Conservation (phyloP, 768 basidiomycete genomes). For the Tylopilus balloui region DNA sequence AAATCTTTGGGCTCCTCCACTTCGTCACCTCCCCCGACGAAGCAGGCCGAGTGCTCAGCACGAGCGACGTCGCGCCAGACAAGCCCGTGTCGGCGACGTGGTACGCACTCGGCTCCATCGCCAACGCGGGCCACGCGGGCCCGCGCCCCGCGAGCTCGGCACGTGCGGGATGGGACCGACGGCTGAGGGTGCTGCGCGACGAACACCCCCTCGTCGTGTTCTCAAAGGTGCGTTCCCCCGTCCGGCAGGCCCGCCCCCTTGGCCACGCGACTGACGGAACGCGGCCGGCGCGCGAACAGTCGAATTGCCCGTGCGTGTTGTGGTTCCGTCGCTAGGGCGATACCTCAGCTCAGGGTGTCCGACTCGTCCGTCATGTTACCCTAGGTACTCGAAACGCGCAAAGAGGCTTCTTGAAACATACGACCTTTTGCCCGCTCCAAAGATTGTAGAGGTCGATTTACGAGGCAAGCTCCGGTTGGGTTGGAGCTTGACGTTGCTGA, state of each 20-base stretch:
- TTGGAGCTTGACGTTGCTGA: background rate
- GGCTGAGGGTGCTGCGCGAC: constrained; percentile 40
- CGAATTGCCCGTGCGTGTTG: constrained; percentile 69
- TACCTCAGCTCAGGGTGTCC: background rate
- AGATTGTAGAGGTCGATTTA: constrained; percentile 70
- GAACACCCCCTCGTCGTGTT: constrained; percentile 70
- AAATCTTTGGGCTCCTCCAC: constrained; percentile 70
- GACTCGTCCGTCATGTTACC: background rate
- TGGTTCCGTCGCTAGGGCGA: constrained; percentile 23
- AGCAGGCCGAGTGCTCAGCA: constrained; percentile 11
- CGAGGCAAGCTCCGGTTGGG: constrained; percentile 43
- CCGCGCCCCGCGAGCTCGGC: constrained; percentile 20
- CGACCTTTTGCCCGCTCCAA: constrained; percentile 58
- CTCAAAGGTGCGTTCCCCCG: constrained; percentile 58
- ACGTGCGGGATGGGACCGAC: constrained; percentile 37
- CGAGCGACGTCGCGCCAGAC: constrained; percentile 39
- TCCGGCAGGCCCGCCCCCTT: background rate
- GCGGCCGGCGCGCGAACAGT: constrained; percentile 24
- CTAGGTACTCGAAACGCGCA: constrained; percentile 29
- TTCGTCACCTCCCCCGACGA: constrained; percentile 47
- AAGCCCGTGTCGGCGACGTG: constrained; percentile 46
- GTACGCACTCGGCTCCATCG: constrained; percentile 46
- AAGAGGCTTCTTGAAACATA: constrained; percentile 54
- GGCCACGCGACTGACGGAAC: background rate
- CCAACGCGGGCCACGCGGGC: background rate